Conservation (phyloP, 106 monocot genomes). For the Apostasia shenzhenica region DNA sequence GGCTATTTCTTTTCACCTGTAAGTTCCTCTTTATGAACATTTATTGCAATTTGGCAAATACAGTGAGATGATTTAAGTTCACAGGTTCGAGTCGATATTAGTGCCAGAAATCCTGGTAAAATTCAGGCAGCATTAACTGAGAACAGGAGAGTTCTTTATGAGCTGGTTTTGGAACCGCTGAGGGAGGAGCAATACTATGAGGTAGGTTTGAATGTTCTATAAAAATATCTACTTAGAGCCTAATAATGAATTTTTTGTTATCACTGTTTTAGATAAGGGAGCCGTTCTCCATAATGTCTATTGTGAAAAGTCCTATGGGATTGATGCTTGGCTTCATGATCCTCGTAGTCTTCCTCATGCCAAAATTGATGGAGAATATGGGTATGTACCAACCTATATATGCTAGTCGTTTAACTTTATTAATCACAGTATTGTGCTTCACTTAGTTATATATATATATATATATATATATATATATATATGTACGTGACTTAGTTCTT, state of each 20-base stretch:
- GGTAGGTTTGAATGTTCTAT: conserved; percentile 20
- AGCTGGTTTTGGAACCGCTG: conserved; percentile 84
- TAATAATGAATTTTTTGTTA: conserved; percentile 5
- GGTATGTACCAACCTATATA: conserved; percentile 25
- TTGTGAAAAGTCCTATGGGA: conserved; percentile 96
- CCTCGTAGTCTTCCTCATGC: conserved; percentile 82
- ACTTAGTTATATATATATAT: too few relatives aligned
- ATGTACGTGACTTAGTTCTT: too few relatives aligned
- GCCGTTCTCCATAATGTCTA: conserved; percentile 84
- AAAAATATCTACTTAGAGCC: background rate
- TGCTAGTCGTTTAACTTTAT: too few relatives aligned
- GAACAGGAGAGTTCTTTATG: conserved; percentile 57
- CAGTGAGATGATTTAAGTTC: background rate
- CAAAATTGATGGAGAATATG: conserved; percentile 89
- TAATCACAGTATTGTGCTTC: too few relatives aligned
- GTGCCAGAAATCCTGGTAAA: conserved; percentile 93
- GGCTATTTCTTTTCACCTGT: conserved; percentile 97
- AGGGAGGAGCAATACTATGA: conserved; percentile 95
- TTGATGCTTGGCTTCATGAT: conserved; percentile 94
- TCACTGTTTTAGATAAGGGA: conserved; percentile 69
- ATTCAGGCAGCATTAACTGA: conserved; percentile 95
- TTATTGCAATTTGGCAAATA: conserved; percentile 1
- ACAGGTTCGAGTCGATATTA: conserved; percentile 95
- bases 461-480: too few relatives aligned
- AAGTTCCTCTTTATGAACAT: conserved; percentile 9